Conservation (phyloP, 345 rosid genomes). For the Arabis hirsuta region DNA sequence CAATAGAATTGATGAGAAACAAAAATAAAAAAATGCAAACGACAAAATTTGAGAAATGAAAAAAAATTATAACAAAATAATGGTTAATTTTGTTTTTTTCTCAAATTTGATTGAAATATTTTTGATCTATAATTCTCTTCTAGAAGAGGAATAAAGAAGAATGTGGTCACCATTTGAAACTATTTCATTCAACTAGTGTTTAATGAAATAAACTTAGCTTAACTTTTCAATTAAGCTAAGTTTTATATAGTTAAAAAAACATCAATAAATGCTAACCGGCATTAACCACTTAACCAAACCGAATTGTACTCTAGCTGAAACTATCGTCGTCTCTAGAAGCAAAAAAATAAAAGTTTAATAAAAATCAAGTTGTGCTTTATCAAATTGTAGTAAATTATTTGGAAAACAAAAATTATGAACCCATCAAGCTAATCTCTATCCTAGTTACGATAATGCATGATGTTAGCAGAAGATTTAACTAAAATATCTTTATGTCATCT, state of each 20-base stretch:
- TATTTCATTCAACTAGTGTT: not conserved
- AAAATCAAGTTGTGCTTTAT: not conserved
- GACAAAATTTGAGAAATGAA: no score
- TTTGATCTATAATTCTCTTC: no score
- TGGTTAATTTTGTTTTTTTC: no score
- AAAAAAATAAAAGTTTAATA: not conserved
- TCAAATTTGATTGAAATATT: no score
- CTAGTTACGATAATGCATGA: slow-evolving; percentile 14
- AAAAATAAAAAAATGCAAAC: no score
- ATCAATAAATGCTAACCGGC: not conserved
- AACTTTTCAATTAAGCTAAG: not conserved
- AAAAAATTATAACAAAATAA: no score
- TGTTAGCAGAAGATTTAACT: not conserved
- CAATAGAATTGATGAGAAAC: no score
- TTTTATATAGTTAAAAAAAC: not conserved
- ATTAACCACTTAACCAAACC: not conserved
- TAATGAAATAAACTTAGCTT: not conserved
- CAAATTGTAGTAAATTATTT: slow-evolving; percentile 1
- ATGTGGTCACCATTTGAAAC: not conserved
- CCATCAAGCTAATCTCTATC: slow-evolving; percentile 13
- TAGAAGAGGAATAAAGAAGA: no score
- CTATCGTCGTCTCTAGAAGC: not conserved
- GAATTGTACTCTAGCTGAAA: not conserved
- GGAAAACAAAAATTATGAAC: slow-evolving; percentile 13
- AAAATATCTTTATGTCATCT: not conserved